Evolutionary conservation across 176 grass and related monocot species (phyloP).

Genomic region (Triticum urartu): DNA sequence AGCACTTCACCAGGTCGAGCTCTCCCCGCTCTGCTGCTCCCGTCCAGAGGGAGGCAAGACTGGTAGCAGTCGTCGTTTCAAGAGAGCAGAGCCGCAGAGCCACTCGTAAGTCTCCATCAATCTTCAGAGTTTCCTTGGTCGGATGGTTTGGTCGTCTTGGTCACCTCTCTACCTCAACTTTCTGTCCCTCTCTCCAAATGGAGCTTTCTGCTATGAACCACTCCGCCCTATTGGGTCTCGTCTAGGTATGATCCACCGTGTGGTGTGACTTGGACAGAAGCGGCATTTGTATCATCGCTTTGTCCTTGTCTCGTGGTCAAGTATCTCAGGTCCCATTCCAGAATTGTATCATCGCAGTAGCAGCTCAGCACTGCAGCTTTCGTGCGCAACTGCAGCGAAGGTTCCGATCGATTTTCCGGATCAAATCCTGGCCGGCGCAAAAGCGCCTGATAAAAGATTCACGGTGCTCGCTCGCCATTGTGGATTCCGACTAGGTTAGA

Average conservation of each 20-base stretch:
- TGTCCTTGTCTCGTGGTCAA: not conserved
- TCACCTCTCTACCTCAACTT: not conserved
- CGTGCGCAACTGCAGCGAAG: not conserved
- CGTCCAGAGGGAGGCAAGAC: not conserved
- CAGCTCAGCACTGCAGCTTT: no score
- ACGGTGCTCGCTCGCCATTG: not conserved
- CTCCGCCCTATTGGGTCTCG: not conserved
- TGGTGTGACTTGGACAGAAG: not conserved
- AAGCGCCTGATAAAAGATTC: constrained; percentile 10
- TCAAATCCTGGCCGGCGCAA: not conserved
- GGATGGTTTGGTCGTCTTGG: not conserved
- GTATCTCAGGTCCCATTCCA: not conserved
- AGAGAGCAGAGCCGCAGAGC: no score
- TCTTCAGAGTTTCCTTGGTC: not conserved
- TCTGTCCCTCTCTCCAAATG: not conserved
- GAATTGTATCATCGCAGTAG: not conserved
- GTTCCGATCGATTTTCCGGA: not conserved
- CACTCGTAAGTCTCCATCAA: not conserved
- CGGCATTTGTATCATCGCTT: not conserved
- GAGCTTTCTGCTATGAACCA: not conserved
- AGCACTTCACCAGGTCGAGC: not conserved
- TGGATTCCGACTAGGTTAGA: not conserved
- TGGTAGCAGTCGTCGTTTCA: not conserved
- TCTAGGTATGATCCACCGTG: not conserved
- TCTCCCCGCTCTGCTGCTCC: not conserved